Conservation (phyloP, 1,139 yeast genomes). For the Candida labiduridarum region DNA sequence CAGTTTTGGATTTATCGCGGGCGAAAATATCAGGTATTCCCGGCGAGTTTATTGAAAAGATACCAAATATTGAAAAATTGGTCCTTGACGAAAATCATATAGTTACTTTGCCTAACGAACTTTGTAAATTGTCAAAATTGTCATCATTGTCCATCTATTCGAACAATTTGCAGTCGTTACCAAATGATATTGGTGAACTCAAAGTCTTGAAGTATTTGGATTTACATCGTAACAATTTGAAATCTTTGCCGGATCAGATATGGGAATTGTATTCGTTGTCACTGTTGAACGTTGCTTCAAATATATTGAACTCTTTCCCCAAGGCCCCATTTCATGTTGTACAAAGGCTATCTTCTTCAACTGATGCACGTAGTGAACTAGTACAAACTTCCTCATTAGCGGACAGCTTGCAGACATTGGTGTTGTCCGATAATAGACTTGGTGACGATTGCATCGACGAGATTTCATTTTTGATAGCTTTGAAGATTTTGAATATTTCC, state of each 20-base stretch:
- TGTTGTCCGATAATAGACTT: slow-evolving; percentile 82
- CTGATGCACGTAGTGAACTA: slow-evolving; percentile 4
- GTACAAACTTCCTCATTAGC: slow-evolving; percentile 38
- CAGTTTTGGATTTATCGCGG: slow-evolving; percentile 74
- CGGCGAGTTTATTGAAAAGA: slow-evolving; percentile 58
- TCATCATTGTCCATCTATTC: slow-evolving; percentile 69
- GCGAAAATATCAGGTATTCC: slow-evolving; percentile 82
- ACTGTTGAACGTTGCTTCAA: slow-evolving; percentile 76
- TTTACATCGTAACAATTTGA: slow-evolving; percentile 83
- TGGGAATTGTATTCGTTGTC: slow-evolving; percentile 65
- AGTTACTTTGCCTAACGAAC: slow-evolving; percentile 71
- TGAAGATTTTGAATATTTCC: slow-evolving; percentile 71
- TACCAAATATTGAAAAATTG: slow-evolving; percentile 72
- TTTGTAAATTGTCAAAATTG: slow-evolving; percentile 61
- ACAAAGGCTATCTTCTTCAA: slow-evolving; percentile 36
- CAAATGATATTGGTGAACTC: slow-evolving; percentile 65
- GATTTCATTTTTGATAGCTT: slow-evolving; percentile 58
- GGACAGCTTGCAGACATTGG: slow-evolving; percentile 57
- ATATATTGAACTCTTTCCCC: slow-evolving; percentile 69
- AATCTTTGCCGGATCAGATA: slow-evolving; percentile 65
- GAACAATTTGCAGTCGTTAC: slow-evolving; percentile 77
- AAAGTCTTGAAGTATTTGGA: slow-evolving; percentile 69
- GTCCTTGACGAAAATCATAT: slow-evolving; percentile 83
- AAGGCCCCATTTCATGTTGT: slow-evolving; percentile 49
- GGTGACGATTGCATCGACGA: slow-evolving; percentile 77